phyloP scores from a whole-genome alignment of 2,329 filamentous ascomycete species.

The Cladosporium halotolerans region DNA sequence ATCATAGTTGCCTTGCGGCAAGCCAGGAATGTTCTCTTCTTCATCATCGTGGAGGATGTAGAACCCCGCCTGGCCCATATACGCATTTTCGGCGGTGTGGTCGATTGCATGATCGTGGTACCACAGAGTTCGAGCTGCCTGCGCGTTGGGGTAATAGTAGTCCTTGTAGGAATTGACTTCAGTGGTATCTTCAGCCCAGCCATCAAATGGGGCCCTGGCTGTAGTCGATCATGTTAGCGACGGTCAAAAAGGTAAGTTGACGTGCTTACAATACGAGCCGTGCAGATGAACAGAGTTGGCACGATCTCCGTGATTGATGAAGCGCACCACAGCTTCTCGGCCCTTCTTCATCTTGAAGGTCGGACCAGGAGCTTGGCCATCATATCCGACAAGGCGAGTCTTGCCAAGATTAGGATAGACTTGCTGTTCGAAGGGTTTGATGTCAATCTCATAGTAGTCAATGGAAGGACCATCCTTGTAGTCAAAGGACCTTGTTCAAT shows the following conservation, averaged over 20 bases:
- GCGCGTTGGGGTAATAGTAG: constrained; percentile 56
- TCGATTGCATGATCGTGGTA: constrained; percentile 46
- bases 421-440: constrained; percentile 36
- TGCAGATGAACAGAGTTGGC: constrained; percentile 51
- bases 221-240: background rate
- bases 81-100: constrained; percentile 38
- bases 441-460: constrained; percentile 43
- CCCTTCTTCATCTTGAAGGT: constrained; percentile 46
- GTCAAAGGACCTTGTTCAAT: background rate
- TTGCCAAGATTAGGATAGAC: constrained; percentile 39
- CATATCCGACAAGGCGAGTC: constrained; percentile 38
- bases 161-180: constrained; percentile 48
- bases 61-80: constrained; percentile 51
- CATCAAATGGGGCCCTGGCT: constrained; percentile 35
- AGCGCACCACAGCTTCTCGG: constrained; percentile 48
- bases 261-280: constrained; percentile 39
- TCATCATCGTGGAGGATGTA: constrained; percentile 49
- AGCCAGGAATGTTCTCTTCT: constrained; percentile 41
- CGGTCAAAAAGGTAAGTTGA: no score
- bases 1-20: constrained; percentile 49
- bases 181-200: constrained; percentile 50
- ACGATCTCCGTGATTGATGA: constrained; percentile 44
- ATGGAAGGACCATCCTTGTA: constrained; percentile 23
- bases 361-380: constrained; percentile 50
- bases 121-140: constrained; percentile 50